Percentiles rank a stretch among this genome's conserved stretches.
These are phyloP conservation scores for Diatrype stigma DNA, from an alignment of 2,329 filamentous ascomycete species.

Conservation along the genomic window DNA sequence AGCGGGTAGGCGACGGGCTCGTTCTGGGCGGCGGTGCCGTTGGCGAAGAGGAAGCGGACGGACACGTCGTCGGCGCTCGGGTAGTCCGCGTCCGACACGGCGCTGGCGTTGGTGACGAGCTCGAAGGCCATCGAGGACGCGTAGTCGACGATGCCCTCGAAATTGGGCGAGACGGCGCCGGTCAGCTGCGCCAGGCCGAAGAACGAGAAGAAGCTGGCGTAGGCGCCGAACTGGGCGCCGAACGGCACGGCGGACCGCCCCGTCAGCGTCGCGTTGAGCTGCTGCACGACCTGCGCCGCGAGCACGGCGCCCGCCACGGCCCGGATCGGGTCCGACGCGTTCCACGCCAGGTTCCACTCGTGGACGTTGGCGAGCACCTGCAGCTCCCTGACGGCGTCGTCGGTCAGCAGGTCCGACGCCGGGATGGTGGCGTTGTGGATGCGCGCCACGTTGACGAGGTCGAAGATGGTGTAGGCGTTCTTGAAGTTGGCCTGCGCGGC, in stretches of 20 bases:
- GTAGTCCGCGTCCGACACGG: slow-evolving; percentile 35
- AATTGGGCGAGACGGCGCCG: slow-evolving; percentile 51
- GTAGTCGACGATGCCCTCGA: slow-evolving; percentile 78
- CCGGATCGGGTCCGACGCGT: slow-evolving; percentile 62
- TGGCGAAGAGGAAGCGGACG: slow-evolving; percentile 59
- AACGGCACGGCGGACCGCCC: slow-evolving; percentile 34
- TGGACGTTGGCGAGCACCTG: slow-evolving; percentile 72
- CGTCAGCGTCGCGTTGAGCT: slow-evolving; percentile 49
- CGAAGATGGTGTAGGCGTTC: slow-evolving; percentile 60
- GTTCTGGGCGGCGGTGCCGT: slow-evolving; percentile 51
- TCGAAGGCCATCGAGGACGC: slow-evolving; percentile 80
- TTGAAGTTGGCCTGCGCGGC: slow-evolving; percentile 46
- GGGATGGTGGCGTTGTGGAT: slow-evolving; percentile 61
- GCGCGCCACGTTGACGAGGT: slow-evolving; percentile 55
- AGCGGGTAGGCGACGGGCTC: slow-evolving; percentile 52
- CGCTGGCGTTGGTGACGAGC: slow-evolving; percentile 51
- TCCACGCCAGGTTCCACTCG: slow-evolving; percentile 81
- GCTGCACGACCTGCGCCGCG: slow-evolving; percentile 49
- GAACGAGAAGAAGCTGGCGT: slow-evolving; percentile 59
- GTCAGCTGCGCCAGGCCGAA: slow-evolving; percentile 55
- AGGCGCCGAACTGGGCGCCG: slow-evolving; percentile 56
- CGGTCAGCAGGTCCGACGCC: slow-evolving; percentile 54
- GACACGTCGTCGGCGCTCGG: slow-evolving; percentile 45
- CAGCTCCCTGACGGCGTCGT: slow-evolving; percentile 57
- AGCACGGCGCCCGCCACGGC: slow-evolving; percentile 56